Evolutionary conservation across 768 basidiomycete genomes (phyloP), one percentile per base, ranked within the genome.

Genomic region (Arthromyces matolae): DNA sequence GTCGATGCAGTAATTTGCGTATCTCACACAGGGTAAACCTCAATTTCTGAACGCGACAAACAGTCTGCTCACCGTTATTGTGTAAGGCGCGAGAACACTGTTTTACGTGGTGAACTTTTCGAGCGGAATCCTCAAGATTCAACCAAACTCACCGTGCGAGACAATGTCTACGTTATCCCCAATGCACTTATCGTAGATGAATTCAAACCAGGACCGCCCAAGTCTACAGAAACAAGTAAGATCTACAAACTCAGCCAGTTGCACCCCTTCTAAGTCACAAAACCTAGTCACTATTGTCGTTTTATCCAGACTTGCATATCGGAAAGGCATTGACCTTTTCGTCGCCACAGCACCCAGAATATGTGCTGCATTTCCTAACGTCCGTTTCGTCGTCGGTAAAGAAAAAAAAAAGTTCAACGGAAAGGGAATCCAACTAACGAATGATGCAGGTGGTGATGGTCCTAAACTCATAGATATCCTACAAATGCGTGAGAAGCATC

Each of bases 1-100:
- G 90, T 94, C 0, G 95, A 98, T 56, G 92, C 86, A 0, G 91
- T 89, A 1, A 93, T 98, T 20, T 97, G 93, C 57, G 96, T 98
- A 39, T 95, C 93, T 7, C 89, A 98, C 67, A 97, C 94, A 0
- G 93, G 95, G 95, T 92, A 60, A 44, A 81, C 60, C 18, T 8
- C 27, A 23, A 18, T 25, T 23, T 40, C 5, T 22, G 29, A 25
- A 4, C 13, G 4, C 18, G 27, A 31, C 8, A 47, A 16, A 12
- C 16, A 9, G 5, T 49, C n/a, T 13, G 48, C 32, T 32, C 19
- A 47, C 31, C 29, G 22, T n/a, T 36, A 18, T 16, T 24, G 24
- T n/a, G 34, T 16, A 57, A 97, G 95, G 20, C 91, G 94, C n/a
- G 96, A 98, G 69, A 99, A 98, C 53, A 98, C 94, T 0, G 90